phyloP scores from a whole-genome alignment of 805 yeast species.

The Pichia gijzeniarum region DNA sequence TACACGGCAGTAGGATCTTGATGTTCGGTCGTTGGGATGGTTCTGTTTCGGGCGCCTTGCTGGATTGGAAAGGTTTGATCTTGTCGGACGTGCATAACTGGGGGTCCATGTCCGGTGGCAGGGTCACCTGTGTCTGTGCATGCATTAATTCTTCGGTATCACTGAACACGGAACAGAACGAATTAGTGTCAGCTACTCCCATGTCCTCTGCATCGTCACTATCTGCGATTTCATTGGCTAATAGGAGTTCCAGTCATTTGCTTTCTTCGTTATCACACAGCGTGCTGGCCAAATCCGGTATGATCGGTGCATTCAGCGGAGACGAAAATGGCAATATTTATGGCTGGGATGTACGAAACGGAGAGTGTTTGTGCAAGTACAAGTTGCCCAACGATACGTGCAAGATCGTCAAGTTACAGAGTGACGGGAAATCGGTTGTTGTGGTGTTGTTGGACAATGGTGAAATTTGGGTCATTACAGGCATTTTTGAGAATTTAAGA shows the following conservation, averaged over 20 bases:
- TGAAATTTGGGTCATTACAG: conserved; percentile 19
- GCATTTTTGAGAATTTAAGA: conserved; percentile 14
- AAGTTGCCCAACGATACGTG: not conserved
- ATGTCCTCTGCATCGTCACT: conserved; percentile 1
- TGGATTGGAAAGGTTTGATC: conserved; percentile 18
- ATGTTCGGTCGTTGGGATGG: conserved; percentile 33
- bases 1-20: conserved; percentile 19
- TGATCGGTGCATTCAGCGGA: conserved; percentile 27
- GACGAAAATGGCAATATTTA: conserved; percentile 26
- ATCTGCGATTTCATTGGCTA: not conserved
- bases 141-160: conserved; percentile 7
- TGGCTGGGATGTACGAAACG: conserved; percentile 29
- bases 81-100: conserved; percentile 10
- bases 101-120: conserved; percentile 9
- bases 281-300: conserved; percentile 22
- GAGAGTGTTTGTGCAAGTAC: conserved; percentile 6
- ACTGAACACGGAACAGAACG: not conserved
- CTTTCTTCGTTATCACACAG: conserved; percentile 10
- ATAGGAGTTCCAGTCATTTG: not conserved
- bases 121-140: conserved; percentile 10
- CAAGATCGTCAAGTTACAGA: conserved; percentile 20
- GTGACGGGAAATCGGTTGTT: conserved; percentile 26
- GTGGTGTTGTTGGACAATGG: conserved; percentile 22
- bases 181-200: not conserved
- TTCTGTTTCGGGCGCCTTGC: conserved; percentile 22